Conservation (phyloP, 768 basidiomycete species). For the Exsudoporus frostii region DNA sequence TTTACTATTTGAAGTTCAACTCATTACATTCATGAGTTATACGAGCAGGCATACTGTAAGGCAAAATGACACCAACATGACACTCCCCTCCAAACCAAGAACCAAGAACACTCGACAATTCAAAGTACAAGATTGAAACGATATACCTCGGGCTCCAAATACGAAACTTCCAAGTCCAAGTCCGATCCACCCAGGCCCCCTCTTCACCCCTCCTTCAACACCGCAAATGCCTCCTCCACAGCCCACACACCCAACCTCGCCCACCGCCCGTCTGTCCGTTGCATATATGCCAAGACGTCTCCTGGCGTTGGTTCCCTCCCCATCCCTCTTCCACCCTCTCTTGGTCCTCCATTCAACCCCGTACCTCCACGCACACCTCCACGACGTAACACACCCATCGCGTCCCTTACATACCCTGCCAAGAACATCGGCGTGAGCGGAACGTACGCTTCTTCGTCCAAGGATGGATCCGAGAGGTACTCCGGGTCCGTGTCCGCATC, state of each 20-base stretch:
- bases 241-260: conserved; percentile 59
- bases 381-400: conserved; percentile 38
- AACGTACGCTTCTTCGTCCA: conserved; percentile 59
- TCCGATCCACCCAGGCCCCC: background rate
- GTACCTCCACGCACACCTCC: conserved; percentile 1
- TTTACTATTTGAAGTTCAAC: too few relatives aligned
- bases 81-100: background rate
- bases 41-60: background rate
- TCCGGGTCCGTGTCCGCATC: conserved; percentile 39
- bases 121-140: background rate
- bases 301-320: conserved; percentile 34
- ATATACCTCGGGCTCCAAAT: background rate
- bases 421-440: conserved; percentile 55
- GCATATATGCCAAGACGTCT: conserved; percentile 46
- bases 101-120: background rate
- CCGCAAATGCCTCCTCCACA: conserved; percentile 56
- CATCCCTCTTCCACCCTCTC: background rate
- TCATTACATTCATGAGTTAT: too few relatives aligned
- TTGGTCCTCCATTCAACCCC: conserved; percentile 10
- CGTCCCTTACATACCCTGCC: conserved; percentile 43
- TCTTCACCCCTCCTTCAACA: conserved; percentile 14
- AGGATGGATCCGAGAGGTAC: conserved; percentile 58
- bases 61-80: background rate
- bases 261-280: conserved; percentile 61
- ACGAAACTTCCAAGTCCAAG: background rate